Percentiles rank a stretch among this genome's conserved stretches.
Evolutionary conservation across 208 protist genomes (phyloP).

Genomic region (Hexamita inflata): DNA sequence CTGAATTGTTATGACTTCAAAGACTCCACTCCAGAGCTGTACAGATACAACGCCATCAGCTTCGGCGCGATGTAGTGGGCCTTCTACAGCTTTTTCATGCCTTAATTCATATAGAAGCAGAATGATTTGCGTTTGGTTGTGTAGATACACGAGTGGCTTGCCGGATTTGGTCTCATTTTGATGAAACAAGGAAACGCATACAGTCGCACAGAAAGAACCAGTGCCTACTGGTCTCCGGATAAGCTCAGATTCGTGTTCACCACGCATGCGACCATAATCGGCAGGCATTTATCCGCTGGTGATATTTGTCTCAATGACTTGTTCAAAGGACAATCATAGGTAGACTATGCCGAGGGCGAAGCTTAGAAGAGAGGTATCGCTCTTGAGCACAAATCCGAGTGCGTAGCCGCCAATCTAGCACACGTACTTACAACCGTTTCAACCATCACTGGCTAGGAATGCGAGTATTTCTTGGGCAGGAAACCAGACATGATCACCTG

Average conservation of each 20-base stretch:
- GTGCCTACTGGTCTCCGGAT: too few relatives aligned
- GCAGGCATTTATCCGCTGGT: constrained; percentile 13
- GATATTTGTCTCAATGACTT: neutral
- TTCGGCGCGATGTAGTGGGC: constrained; percentile 9
- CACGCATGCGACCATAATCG: constrained; percentile 10
- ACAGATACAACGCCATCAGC: neutral
- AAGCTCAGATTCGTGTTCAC: constrained; percentile 2
- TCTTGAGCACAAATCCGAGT: constrained; percentile 8
- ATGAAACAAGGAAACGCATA: neutral
- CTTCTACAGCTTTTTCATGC: neutral
- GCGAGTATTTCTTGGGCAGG: neutral
- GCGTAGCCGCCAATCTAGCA: neutral
- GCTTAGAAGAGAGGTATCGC: neutral
- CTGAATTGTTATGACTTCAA: neutral
- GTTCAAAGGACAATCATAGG: neutral
- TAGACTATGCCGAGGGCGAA: too few relatives aligned
- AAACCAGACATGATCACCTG: constrained; percentile 7
- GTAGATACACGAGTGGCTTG: constrained; percentile 18
- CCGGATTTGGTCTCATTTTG: neutral
- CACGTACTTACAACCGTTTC: constrained; percentile 4
- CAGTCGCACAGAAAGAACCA: too few relatives aligned
- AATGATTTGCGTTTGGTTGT: neutral
- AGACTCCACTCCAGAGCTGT: neutral
- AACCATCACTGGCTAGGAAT: neutral
- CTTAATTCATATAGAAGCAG: too few relatives aligned